Conservation (phyloP, 2,329 filamentous ascomycete species). For the Canariomyces notabilis region DNA sequence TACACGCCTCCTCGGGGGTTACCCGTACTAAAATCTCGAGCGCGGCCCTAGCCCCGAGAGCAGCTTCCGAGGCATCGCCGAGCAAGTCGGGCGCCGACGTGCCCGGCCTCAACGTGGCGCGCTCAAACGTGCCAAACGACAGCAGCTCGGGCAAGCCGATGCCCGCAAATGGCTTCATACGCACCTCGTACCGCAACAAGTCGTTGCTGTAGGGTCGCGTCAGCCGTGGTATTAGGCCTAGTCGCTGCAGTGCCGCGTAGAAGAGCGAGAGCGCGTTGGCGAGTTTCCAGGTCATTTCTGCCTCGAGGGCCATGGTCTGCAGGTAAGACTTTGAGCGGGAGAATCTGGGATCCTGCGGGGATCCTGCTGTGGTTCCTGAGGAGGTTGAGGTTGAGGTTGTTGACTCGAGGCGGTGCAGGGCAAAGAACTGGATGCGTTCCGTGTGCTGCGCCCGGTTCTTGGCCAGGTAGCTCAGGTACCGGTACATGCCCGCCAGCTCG, state of each 20-base stretch:
- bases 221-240: slow-evolving; percentile 47
- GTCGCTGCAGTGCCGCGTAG: slow-evolving; percentile 60
- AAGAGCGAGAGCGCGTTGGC: slow-evolving; percentile 54
- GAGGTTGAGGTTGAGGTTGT: slow-evolving; percentile 19
- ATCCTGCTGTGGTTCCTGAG: neutral
- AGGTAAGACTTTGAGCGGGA: slow-evolving; percentile 49
- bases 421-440: slow-evolving; percentile 67
- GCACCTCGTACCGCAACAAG: slow-evolving; percentile 68
- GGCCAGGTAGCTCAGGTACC: slow-evolving; percentile 73
- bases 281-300: slow-evolving; percentile 56
- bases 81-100: slow-evolving; percentile 38
- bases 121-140: slow-evolving; percentile 55
- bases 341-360: slow-evolving; percentile 38
- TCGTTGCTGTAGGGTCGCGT: slow-evolving; percentile 62
- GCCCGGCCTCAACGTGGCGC: slow-evolving; percentile 38
- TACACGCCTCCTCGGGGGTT: slow-evolving; percentile 48
- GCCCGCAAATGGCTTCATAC: slow-evolving; percentile 76
- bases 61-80: slow-evolving; percentile 41
- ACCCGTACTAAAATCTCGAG: slow-evolving; percentile 54
- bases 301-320: slow-evolving; percentile 58
- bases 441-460: slow-evolving; percentile 63
- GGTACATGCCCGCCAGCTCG: slow-evolving; percentile 86
- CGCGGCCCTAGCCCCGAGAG: slow-evolving; percentile 47
- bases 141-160: slow-evolving; percentile 66
- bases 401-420: slow-evolving; percentile 35